Evolutionary conservation across 345 rosid genomes (phyloP).

Genomic region (Eucalyptus camaldulensis): DNA sequence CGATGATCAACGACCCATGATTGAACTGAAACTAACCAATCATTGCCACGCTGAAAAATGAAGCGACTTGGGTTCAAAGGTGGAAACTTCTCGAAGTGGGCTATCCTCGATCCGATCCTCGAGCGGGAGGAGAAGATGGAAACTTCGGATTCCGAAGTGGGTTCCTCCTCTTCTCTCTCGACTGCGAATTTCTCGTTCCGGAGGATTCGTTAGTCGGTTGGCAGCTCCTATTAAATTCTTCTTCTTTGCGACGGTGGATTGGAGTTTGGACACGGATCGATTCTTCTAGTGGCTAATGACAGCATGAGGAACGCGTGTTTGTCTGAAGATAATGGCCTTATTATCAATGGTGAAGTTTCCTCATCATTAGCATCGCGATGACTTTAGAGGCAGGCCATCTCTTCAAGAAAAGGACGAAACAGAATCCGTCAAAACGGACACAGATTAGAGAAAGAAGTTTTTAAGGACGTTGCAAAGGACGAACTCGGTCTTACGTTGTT

Average conservation of each 20-base stretch:
- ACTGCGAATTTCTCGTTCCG: neutral
- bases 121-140: neutral
- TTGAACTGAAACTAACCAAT: neutral
- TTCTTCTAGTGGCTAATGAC: neutral
- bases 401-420: neutral
- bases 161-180: neutral
- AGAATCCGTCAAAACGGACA: neutral
- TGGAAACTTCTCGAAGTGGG: neutral
- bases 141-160: neutral
- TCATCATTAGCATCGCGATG: neutral
- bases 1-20: neutral
- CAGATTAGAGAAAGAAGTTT: neutral
- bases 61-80: neutral
- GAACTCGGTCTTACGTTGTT: neutral
- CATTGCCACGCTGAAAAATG: neutral
- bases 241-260: neutral
- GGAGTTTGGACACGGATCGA: neutral
- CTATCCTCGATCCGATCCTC: neutral
- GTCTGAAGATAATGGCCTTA: neutral
- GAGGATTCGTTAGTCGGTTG: neutral
- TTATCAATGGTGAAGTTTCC: neutral
- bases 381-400: neutral
- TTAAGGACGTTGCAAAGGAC: neutral
- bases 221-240: neutral
- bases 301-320: neutral